Conservation (phyloP, 2,329 filamentous ascomycete species). For the Colletotrichum spinosum region DNA sequence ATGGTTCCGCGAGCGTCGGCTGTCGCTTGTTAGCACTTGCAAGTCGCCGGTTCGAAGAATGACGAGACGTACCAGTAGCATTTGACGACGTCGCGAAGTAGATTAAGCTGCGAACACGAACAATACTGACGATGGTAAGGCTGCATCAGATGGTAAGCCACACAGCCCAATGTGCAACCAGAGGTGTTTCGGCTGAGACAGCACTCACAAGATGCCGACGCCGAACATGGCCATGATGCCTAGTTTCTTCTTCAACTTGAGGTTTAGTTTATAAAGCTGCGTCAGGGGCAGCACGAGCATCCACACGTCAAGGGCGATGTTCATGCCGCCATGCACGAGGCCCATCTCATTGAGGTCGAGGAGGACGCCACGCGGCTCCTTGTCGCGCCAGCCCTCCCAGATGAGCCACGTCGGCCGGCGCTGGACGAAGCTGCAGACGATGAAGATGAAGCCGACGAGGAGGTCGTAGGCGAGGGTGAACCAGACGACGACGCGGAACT, state of each 20-base stretch:
- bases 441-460: constrained; percentile 42
- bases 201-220: constrained; percentile 40
- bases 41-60: constrained; percentile 49
- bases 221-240: constrained; percentile 52
- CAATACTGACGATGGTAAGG: constrained; percentile 46
- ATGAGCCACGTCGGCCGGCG: constrained; percentile 55
- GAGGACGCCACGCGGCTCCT: constrained; percentile 46
- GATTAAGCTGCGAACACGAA: constrained; percentile 48
- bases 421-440: constrained; percentile 51
- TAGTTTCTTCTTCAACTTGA: constrained; percentile 51
- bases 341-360: constrained; percentile 49
- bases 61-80: constrained; percentile 1
- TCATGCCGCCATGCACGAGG: constrained; percentile 55
- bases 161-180: no score
- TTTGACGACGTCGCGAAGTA: constrained; percentile 52
- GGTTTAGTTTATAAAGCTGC: constrained; percentile 45
- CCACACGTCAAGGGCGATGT: constrained; percentile 56
- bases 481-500: constrained; percentile 42
- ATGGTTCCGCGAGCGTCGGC: constrained; percentile 16
- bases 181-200: no score
- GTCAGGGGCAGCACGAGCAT: constrained; percentile 56
- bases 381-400: constrained; percentile 50
- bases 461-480: constrained; percentile 31
- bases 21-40: constrained; percentile 44
- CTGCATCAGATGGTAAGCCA: constrained; percentile 35